phyloP scores from a whole-genome alignment of 306 rosid genomes.

The Vicia faba region DNA sequence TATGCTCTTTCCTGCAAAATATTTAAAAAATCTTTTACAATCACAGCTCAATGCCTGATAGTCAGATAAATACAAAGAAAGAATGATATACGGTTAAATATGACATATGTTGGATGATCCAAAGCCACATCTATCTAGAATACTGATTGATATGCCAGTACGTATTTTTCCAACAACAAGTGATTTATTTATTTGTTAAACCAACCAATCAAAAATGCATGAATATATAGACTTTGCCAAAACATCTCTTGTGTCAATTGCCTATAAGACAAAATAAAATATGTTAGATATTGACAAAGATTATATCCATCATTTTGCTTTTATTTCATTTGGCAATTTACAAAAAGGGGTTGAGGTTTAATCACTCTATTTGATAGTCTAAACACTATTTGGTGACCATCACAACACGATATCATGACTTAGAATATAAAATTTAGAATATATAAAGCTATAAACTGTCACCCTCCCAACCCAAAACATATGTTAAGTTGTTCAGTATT shows the following conservation, averaged over 20 bases:
- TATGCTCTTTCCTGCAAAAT: constrained; percentile 70
- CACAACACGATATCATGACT: too few species aligned
- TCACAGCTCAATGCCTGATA: not conserved
- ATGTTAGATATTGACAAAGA: constrained; percentile 23
- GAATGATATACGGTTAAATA: not conserved
- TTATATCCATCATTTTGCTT: too few species aligned
- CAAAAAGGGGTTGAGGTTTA: too few species aligned
- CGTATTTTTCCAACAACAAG: constrained; percentile 93
- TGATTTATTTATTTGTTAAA: constrained; percentile 89
- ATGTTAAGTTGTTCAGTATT: not conserved
- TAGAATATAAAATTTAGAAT: too few species aligned
- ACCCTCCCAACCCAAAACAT: not conserved
- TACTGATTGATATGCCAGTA: constrained; percentile 94
- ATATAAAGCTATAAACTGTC: too few species aligned
- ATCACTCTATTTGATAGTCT: too few species aligned
- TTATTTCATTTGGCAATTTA: too few species aligned
- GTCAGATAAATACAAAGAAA: not conserved
- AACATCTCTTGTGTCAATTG: constrained; percentile 91
- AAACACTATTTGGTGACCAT: too few species aligned
- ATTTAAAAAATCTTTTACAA: constrained; percentile 12
- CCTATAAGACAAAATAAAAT: constrained; percentile 52
- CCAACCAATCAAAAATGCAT: constrained; percentile 92
- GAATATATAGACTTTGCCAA: constrained; percentile 96
- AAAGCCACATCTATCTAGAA: constrained; percentile 96
- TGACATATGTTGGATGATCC: constrained; percentile 72